Conservation (phyloP, 345 rosid genomes). For the Carallia brachiata region DNA sequence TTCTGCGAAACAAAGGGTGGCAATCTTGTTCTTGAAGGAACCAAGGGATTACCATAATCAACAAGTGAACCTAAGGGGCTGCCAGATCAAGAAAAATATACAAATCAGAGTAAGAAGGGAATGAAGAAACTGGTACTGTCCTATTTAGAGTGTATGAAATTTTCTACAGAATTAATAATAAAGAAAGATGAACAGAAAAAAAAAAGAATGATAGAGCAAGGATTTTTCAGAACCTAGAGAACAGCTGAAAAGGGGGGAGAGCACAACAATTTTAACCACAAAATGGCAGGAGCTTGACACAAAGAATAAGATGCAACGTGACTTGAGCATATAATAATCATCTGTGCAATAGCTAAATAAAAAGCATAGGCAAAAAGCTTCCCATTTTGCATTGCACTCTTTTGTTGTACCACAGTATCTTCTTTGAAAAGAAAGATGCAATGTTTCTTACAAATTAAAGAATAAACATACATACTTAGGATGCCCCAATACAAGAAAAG, state of each 20-base stretch:
- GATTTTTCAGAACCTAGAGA: background rate
- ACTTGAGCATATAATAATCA: background rate
- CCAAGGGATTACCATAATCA: slow-evolving; percentile 23
- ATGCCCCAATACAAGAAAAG: background rate
- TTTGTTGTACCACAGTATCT: background rate
- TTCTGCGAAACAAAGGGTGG: slow-evolving; percentile 33
- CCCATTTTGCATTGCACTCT: background rate
- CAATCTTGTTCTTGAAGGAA: slow-evolving; percentile 28
- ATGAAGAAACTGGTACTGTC: background rate
- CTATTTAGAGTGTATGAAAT: background rate
- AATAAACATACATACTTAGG: background rate
- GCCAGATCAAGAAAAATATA: slow-evolving; percentile 18
- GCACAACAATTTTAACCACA: background rate
- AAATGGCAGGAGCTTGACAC: background rate
- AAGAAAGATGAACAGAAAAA: slow-evolving; percentile 6
- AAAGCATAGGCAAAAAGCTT: background rate
- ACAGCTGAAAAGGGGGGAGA: background rate
- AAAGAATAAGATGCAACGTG: background rate
- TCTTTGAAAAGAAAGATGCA: background rate
- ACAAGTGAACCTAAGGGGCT: slow-evolving; percentile 29
- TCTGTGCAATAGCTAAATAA: background rate
- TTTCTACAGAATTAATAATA: background rate
- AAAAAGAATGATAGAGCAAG: background rate
- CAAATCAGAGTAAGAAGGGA: slow-evolving; percentile 13
- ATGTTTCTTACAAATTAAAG: background rate